phyloP scores from a whole-genome alignment of 2,329 filamentous ascomycete genomes.

The Fusarium sp. region DNA sequence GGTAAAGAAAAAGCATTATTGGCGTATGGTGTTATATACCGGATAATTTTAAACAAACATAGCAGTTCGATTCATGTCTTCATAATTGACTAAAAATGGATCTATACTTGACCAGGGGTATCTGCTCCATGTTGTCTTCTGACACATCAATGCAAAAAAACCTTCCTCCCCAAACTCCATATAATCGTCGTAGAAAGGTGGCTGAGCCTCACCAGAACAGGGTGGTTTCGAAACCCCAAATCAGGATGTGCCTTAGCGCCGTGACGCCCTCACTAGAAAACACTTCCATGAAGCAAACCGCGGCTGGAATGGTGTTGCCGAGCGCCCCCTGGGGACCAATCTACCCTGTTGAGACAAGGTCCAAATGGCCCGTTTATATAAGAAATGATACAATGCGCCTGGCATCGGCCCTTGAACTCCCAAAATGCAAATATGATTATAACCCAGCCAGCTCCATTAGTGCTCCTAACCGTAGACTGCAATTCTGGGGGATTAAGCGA shows the following conservation, averaged over 20 bases:
- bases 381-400: constrained; percentile 39
- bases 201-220: neutral
- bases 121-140: constrained; percentile 1
- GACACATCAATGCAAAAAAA: neutral
- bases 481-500: constrained; percentile 35
- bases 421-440: constrained; percentile 41
- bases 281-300: constrained; percentile 7
- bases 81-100: neutral
- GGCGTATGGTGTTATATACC: constrained; percentile 24
- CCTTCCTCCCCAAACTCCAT: neutral
- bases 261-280: constrained; percentile 7
- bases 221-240: neutral
- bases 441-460: constrained; percentile 39
- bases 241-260: constrained; percentile 17
- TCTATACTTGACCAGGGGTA: constrained; percentile 11
- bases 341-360: constrained; percentile 6
- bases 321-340: neutral
- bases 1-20: neutral
- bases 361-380: constrained; percentile 30
- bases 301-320: constrained; percentile 2
- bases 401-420: constrained; percentile 40
- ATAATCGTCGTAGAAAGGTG: neutral
- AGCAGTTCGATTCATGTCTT: neutral
- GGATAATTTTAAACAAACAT: neutral
- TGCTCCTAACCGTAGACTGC: constrained; percentile 37